Evolutionary conservation across 345 rosid species (phyloP), one percentile per base, ranked within the genome.

Genomic region (Cardamine chenopodiifolia): DNA sequence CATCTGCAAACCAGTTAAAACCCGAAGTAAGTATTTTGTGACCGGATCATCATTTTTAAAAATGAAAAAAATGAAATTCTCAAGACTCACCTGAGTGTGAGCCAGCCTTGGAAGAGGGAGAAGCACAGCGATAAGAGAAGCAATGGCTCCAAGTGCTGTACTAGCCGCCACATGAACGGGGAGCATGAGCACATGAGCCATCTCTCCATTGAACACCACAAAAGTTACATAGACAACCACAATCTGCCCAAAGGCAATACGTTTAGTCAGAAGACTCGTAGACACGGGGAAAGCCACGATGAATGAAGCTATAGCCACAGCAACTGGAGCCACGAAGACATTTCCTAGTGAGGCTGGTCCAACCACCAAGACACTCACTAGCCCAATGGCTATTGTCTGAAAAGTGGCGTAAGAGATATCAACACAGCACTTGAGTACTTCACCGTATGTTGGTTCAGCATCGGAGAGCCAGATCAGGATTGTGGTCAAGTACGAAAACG

Each of bases 201-300:
- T 15, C 54, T 79, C 68, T 45, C 79, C 84, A 13, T 87, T 85
- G 35, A 81, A 53, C 55, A 87, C 78, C 28, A 76, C 90, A 29
- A 86, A 61, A 28, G 87, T 86, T 9, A 85, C 92, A 37, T 73
- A 92, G 34, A 92, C 81, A 29, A 88, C 85, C 52, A 90, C 92
- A 10, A 83, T 79, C 83, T 90, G 96, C 56, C 96, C 96, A 57
- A 88, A 90, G 34, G 96, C 94, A 56, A 92, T 84, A 72, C 96
- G 79, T 79, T 90, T 92, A 11, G 91, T 79, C 82, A 83, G 42
- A 75, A 92, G 50, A 62, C 82, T 75, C 5, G 90, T 86, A 25
- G 88, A 88, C 72, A 72, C 82, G 1, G 98, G 98, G 62, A 90
- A 71, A n/a, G 92, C 98, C 26, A 92, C 89, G 70, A 81, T 26